A percentile compares a stretch with the other conserved stretches of the same genome.
These are phyloP conservation scores for Annulohypoxylon stygium DNA, from an alignment of 495 filamentous ascomycete genomes.

Conservation along the genomic window DNA sequence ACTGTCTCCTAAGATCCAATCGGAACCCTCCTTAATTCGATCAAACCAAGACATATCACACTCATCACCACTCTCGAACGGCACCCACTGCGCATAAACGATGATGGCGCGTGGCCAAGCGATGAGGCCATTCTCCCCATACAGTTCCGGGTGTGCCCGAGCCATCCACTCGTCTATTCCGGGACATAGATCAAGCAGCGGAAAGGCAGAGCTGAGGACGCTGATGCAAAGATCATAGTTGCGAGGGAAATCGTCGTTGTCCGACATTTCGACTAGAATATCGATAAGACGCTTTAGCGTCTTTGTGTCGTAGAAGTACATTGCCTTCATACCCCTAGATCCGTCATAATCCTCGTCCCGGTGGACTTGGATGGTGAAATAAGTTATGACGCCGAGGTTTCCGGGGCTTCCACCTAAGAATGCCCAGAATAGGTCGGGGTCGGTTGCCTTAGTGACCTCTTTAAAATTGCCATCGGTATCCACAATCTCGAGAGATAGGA, in stretches of 20 bases:
- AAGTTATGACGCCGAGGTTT: slow-evolving; percentile 59
- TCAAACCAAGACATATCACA: slow-evolving; percentile 56
- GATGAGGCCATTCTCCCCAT: slow-evolving; percentile 50
- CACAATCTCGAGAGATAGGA: slow-evolving; percentile 55
- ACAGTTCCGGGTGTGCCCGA: slow-evolving; percentile 51
- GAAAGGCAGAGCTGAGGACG: slow-evolving; percentile 55
- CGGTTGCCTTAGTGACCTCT: slow-evolving; percentile 53
- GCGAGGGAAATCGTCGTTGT: slow-evolving; percentile 55
- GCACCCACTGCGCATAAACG: slow-evolving; percentile 61
- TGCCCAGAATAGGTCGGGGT: slow-evolving; percentile 58
- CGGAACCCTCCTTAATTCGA: slow-evolving; percentile 50
- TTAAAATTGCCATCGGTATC: slow-evolving; percentile 55
- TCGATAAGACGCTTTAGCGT: slow-evolving; percentile 52
- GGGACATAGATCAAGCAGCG: slow-evolving; percentile 49
- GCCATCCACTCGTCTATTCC: slow-evolving; percentile 52
- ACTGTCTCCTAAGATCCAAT: slow-evolving; percentile 42
- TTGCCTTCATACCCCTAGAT: slow-evolving; percentile 52
- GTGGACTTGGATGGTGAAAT: slow-evolving; percentile 57
- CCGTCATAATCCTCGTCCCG: slow-evolving; percentile 55
- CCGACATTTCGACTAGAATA: slow-evolving; percentile 56
- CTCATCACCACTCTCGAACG: slow-evolving; percentile 48
- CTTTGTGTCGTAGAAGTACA: slow-evolving; percentile 52
- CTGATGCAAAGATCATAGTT: slow-evolving; percentile 61
- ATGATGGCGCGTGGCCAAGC: slow-evolving; percentile 54
- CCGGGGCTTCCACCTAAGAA: slow-evolving; percentile 61